Evolutionary conservation across 805 yeast genomes (phyloP), one percentile per base, ranked within the genome.

Genomic region (Kuraishia floccosa): DNA sequence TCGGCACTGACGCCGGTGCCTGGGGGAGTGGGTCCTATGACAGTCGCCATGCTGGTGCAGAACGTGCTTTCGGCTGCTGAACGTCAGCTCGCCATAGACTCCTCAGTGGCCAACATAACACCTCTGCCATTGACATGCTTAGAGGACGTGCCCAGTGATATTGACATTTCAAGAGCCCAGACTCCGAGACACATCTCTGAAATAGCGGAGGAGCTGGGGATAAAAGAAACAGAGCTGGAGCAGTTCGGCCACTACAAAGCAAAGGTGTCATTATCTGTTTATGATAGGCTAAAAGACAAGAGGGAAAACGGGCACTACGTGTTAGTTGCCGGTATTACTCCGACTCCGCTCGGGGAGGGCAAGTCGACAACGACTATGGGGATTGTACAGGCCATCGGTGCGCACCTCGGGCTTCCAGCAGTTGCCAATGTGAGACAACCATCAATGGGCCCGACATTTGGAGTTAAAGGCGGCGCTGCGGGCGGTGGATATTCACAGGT

Each of bases 11-110:
- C 97, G 5, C 98, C 98, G 12, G 98, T 89, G 34, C 98, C 98
- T 20, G 97, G 97, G 51, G 97, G 97, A 45, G 97, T 89, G 39
- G 98, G 98, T 25, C 98, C 98, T 40, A 89, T 89, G 97, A 89
- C 98, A 17, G 96, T 89, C 29, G 95, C 95, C 25, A 86, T 87
- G 96, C 72, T 89, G 37, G 70, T 87, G 39, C 71, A 79, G 40
- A 89, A 91, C 49, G 89, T 89, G 8, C 63, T 76, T 35, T 67
- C 71, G 40, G 84, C 95, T 31, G 94, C 97, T 14, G 52, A 52
- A 21, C 25, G 22, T 17, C 26, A 23, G 20, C 20, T 28, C 15
- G 18, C 18, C 24, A 25, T 17, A 14, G 35, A 12, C n/a, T 17
- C n/a, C 25, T 15, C 24, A 25, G 10, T 24, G 21, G 25, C 36